Evolutionary conservation across 768 basidiomycete species (phyloP).

Genomic region (Termitomyces sp.): DNA sequence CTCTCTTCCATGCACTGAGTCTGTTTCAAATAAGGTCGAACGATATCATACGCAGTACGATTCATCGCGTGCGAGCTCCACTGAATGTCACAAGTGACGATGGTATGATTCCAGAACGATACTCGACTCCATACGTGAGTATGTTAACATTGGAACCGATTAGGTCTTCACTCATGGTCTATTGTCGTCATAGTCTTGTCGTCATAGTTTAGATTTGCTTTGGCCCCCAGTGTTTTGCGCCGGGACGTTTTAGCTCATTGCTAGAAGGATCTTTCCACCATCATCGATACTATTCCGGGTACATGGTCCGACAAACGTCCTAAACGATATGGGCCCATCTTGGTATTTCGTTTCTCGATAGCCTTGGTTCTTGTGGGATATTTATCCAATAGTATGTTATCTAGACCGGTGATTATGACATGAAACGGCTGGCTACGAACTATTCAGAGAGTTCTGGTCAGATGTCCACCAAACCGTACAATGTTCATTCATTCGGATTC

Average conservation of each 20-base stretch:
- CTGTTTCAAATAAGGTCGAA: constrained; percentile 34
- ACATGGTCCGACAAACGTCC: constrained; percentile 43
- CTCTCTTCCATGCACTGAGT: background rate
- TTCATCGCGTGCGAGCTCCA: constrained; percentile 51
- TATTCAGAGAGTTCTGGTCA: constrained; percentile 20
- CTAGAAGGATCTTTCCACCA: constrained; percentile 33
- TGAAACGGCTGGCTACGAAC: constrained; percentile 33
- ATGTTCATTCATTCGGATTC: background rate
- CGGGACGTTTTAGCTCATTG: constrained; percentile 12
- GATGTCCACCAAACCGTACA: background rate
- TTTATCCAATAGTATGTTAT: background rate
- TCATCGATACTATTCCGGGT: constrained; percentile 50
- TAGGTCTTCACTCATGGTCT: background rate
- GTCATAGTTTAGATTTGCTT: no score
- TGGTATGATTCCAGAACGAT: constrained; percentile 45
- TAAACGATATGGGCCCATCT: constrained; percentile 48
- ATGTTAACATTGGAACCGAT: background rate
- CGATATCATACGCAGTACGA: constrained; percentile 43
- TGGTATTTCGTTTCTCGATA: constrained; percentile 19
- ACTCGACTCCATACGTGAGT: constrained; percentile 61
- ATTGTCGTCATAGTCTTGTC: no score
- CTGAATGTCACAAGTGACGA: constrained; percentile 15
- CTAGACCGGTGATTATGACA: constrained; percentile 34
- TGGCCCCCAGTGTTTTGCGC: constrained; percentile 1
- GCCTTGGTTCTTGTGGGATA: background rate